A percentile compares a stretch with the other conserved stretches of the same genome.
Evolutionary conservation across 768 basidiomycete genomes (phyloP).

Genomic region (Calocybe indica): DNA sequence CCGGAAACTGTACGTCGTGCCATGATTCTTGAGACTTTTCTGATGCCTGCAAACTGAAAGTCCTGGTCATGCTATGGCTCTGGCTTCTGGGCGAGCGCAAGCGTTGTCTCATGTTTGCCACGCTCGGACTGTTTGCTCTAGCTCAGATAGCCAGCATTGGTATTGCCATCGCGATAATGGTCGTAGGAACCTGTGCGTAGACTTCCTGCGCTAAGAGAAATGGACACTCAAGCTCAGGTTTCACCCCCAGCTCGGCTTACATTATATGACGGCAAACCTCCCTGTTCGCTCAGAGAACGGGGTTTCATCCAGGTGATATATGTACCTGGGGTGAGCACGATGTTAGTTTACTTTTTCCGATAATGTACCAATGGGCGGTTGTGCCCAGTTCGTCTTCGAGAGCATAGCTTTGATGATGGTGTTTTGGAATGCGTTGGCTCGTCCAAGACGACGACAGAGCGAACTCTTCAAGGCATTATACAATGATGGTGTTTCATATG

Average conservation of each 20-base stretch:
- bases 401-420: background rate
- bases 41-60: conserved; percentile 10
- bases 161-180: conserved; percentile 17
- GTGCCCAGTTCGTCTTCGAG: background rate
- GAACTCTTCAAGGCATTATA: background rate
- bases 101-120: conserved; percentile 19
- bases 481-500: background rate
- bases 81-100: conserved; percentile 30
- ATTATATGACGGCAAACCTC: background rate
- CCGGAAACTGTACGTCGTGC: conserved; percentile 24
- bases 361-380: background rate
- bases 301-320: background rate
- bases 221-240: background rate
- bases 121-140: conserved; percentile 20
- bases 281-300: too few species aligned
- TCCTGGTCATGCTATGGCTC: conserved; percentile 31
- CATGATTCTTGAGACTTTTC: background rate
- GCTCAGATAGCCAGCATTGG: conserved; percentile 20
- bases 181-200: conserved; percentile 20
- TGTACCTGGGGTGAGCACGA: conserved; percentile 1
- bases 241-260: background rate
- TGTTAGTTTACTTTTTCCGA: background rate
- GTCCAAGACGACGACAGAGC: background rate
- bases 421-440: background rate
- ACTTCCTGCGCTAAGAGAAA: background rate